Base-by-base conservation (phyloP, 2,329 filamentous ascomycete species). In the Nectriaceae sp. region DNA sequence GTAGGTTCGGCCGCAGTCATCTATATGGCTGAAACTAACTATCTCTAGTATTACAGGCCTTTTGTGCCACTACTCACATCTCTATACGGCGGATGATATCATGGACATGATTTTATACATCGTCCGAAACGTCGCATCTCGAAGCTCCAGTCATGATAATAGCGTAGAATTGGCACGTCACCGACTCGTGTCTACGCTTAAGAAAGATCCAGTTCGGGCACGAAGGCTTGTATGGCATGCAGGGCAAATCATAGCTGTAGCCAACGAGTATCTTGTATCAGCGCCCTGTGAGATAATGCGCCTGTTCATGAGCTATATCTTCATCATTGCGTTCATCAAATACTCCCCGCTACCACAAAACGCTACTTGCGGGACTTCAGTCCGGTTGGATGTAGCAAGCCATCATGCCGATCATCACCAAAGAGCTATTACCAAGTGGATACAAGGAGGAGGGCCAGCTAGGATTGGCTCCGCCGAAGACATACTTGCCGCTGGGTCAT, bases 281-380 rank as follows among this genome's bases (percentile, higher is more conserved):
- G 55, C 63, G 2, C 65, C 65, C 1, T 66, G 63, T 38, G 64
- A 67, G 38, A 62, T 65, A 22, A 56, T 67, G 55, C 61, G 64
- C 5, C 29, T 67, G 2, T 68, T 68, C 44, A 65, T 65, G 57
- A 64, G 62, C 42, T 67, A 63, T 40, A 59, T 62, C 10, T 62
- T 63, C 38, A 53, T 68, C 11, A 46, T 66, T 21, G 57, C 63
- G 2, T 66, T 50, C 26, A 52, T 54, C 2, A 54, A 57, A 3
- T 61, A 66, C 41, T 56, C 55, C 13, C 61, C 52, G n/a, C 43
- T 44, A 2, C 10, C 19, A 3, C 36, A 21, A 6, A 11, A 39
- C 21, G 16, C 19, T 3, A n/a, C 4, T 11, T 21, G 18, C 1
- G 37, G 41, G 3, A 35, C 39, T 2, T 19, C 41, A 16, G 49